phyloP scores from a whole-genome alignment of 1,284 basidiomycete genomes.

The Pseudozyma hubeiensis region DNA sequence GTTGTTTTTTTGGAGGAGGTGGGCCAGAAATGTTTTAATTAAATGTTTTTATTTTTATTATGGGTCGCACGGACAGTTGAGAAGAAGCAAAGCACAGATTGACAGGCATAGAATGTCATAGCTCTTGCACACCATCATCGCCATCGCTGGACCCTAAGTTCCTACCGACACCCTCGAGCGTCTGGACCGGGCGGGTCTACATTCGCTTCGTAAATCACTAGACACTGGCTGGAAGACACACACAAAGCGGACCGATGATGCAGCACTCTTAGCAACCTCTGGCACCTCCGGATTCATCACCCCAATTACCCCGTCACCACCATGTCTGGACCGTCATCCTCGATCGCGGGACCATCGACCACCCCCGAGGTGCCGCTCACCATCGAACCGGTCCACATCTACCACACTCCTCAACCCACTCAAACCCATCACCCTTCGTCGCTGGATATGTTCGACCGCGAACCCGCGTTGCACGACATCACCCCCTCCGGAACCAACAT shows the following conservation, averaged over 20 bases:
- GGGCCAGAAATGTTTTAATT: too few relatives aligned
- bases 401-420: neutral
- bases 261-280: neutral
- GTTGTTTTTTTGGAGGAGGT: too few relatives aligned
- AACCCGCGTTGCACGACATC: conserved; percentile 28
- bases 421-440: neutral
- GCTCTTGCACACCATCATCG: neutral
- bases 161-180: too few relatives aligned
- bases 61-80: conserved; percentile 14
- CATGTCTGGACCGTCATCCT: neutral
- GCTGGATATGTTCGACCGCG: conserved; percentile 23
- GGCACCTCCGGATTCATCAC: neutral
- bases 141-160: too few relatives aligned
- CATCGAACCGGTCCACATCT: conserved; percentile 42
- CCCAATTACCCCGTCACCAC: neutral
- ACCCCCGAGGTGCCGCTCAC: conserved; percentile 15
- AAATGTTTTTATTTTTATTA: neutral
- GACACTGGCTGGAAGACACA: neutral
- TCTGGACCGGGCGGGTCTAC: too few relatives aligned
- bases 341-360: neutral
- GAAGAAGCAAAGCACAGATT: neutral
- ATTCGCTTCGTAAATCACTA: too few relatives aligned
- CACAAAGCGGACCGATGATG: neutral
- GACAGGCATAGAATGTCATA: neutral
- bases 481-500: conserved; percentile 26